Conservation (phyloP, 164 flowering plant species). For the Vitis labrusca region DNA sequence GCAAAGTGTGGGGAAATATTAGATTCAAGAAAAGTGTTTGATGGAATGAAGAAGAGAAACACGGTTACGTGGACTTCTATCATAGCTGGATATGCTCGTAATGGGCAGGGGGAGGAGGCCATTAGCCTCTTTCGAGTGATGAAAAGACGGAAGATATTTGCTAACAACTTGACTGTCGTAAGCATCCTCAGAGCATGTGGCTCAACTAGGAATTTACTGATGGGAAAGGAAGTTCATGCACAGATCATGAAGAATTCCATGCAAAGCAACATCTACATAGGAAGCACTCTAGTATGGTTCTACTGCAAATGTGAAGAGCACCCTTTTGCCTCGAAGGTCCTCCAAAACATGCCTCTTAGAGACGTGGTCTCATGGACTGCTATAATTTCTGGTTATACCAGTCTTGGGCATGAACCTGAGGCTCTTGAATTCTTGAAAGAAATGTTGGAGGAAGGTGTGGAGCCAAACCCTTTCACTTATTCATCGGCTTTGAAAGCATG, state of each 20-base stretch:
- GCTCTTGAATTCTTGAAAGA: slow-evolving; percentile 64
- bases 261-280: slow-evolving; percentile 48
- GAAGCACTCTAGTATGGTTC: slow-evolving; percentile 83
- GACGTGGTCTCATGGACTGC: slow-evolving; percentile 93
- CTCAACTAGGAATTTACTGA: slow-evolving; percentile 35
- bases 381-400: slow-evolving; percentile 69
- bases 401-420: slow-evolving; percentile 60
- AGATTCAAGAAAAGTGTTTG: slow-evolving; percentile 55
- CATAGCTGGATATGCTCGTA: slow-evolving; percentile 74
- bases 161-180: slow-evolving; percentile 65
- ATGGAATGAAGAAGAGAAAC: slow-evolving; percentile 65
- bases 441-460: slow-evolving; percentile 79
- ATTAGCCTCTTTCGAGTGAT: slow-evolving; percentile 57
- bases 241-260: slow-evolving; percentile 54
- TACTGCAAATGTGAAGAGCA: slow-evolving; percentile 69
- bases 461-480: slow-evolving; percentile 78
- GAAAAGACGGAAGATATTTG: slow-evolving; percentile 58
- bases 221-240: slow-evolving; percentile 82
- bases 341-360: slow-evolving; percentile 61
- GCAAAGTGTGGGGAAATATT: slow-evolving; percentile 63
- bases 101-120: slow-evolving; percentile 78
- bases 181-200: slow-evolving; percentile 84
- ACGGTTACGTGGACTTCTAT: slow-evolving; percentile 88
- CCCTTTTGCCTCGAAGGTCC: slow-evolving; percentile 47
- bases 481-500: slow-evolving; percentile 89